A percentile compares a stretch with the other conserved stretches of the same genome.
phyloP scores from a whole-genome alignment of 139 green algal genomes.

The Astrephomene gubernaculifera region DNA sequence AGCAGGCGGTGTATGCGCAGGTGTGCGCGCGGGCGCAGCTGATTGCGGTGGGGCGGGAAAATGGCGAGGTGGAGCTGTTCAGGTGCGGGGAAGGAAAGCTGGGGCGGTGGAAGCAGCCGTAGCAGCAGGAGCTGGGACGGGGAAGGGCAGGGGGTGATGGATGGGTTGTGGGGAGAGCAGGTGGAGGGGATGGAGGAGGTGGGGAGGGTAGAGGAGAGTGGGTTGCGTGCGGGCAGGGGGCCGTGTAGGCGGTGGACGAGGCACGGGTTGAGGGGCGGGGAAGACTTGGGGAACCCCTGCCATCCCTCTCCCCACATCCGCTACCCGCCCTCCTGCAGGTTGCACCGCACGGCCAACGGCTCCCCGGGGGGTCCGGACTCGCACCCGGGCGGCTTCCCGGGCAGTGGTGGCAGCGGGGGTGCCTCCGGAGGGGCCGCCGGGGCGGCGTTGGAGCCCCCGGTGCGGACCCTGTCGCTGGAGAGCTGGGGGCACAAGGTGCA shows the following conservation, averaged over 20 bases:
- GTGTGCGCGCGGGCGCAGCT: slow-evolving; percentile 68
- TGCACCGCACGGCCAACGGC: slow-evolving; percentile 6
- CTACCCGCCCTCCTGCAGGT: not conserved
- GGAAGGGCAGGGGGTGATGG: too few species aligned
- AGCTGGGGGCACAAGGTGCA: slow-evolving; percentile 78
- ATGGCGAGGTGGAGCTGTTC: slow-evolving; percentile 77
- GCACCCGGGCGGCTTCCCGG: not conserved
- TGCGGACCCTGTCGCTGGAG: slow-evolving; percentile 72
- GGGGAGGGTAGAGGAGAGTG: too few species aligned
- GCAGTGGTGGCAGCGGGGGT: not conserved
- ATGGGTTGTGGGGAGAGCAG: too few species aligned
- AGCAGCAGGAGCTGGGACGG: too few species aligned
- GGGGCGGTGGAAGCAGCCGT: too few species aligned
- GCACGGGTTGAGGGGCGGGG: too few species aligned
- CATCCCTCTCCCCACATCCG: too few species aligned
- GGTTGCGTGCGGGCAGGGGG: too few species aligned
- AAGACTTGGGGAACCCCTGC: too few species aligned
- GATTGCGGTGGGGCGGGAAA: slow-evolving; percentile 72
- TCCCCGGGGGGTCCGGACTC: not conserved
- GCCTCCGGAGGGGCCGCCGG: not conserved
- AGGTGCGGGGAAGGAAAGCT: slow-evolving; percentile 47
- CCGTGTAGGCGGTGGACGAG: too few species aligned
- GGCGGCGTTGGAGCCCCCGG: slow-evolving; percentile 47
- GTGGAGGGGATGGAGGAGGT: too few species aligned
- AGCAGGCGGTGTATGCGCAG: slow-evolving; percentile 46